Evolutionary conservation across 495 filamentous ascomycete species (phyloP).

Genomic region (Neurospora sp.): DNA sequence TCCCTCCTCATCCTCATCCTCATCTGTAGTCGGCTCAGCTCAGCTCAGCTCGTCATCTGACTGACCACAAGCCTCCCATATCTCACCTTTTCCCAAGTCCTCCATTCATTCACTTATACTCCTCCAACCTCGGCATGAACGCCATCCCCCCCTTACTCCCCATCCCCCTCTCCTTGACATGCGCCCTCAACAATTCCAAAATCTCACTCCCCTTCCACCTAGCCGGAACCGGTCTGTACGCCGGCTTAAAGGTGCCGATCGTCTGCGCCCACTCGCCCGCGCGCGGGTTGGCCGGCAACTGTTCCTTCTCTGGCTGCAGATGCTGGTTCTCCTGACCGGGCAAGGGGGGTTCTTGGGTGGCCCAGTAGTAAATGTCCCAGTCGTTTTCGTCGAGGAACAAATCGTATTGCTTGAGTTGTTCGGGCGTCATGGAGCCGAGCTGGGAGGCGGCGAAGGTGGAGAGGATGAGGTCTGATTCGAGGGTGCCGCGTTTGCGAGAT

Average conservation of each 20-base stretch:
- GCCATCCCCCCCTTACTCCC: conserved; percentile 31
- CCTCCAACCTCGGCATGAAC: conserved; percentile 36
- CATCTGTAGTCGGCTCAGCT: background rate
- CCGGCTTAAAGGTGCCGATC: conserved; percentile 84
- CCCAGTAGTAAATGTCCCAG: conserved; percentile 99
- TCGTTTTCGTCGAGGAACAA: conserved; percentile 96
- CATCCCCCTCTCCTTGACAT: conserved; percentile 47
- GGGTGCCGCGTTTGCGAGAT: conserved; percentile 90
- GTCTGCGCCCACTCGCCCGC: conserved; percentile 94
- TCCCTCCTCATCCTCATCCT: background rate
- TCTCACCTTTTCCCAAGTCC: background rate
- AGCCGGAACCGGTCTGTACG: conserved; percentile 77
- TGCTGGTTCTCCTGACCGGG: conserved; percentile 14
- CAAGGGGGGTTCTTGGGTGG: conserved; percentile 70
- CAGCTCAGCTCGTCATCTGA: background rate
- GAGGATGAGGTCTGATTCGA: conserved; percentile 90
- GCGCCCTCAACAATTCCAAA: conserved; percentile 60
- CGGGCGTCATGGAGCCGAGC: conserved; percentile 58
- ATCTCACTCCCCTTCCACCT: conserved; percentile 80
- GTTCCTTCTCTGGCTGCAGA: background rate
- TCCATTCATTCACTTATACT: background rate
- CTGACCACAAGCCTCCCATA: background rate
- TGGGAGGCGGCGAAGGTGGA: conserved; percentile 86
- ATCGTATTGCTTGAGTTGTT: conserved; percentile 78
- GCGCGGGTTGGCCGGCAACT: conserved; percentile 6